phyloP scores from a whole-genome alignment of 2,329 filamentous ascomycete species.

The Nemania sp. region DNA sequence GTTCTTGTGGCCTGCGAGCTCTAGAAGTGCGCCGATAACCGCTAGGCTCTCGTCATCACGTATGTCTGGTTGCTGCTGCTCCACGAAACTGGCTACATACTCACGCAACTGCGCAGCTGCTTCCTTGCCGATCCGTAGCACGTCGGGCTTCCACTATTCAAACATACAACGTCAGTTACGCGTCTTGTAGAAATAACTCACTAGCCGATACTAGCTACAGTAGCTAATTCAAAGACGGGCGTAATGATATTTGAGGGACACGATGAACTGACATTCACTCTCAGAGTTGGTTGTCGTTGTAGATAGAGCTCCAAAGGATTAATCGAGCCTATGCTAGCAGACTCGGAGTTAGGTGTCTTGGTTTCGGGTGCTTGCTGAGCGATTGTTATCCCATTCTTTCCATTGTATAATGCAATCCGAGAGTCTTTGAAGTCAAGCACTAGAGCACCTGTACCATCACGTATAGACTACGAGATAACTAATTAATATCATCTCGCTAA shows the following conservation, averaged over 20 bases:
- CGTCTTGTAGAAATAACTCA: too few species aligned
- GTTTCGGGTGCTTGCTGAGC: too few species aligned
- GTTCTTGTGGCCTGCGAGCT: slow-evolving; percentile 25
- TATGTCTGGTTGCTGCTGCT: background rate
- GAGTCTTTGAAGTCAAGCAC: background rate
- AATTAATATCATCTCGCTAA: too few species aligned
- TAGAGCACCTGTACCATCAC: background rate
- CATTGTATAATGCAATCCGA: background rate
- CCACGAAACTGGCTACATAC: background rate
- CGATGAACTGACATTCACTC: too few species aligned
- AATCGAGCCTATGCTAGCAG: background rate
- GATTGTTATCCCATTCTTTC: background rate
- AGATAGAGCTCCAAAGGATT: background rate
- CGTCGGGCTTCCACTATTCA: slow-evolving; percentile 21
- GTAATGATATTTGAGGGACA: too few species aligned
- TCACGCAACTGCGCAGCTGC: background rate
- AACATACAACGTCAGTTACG: too few species aligned
- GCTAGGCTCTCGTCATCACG: background rate
- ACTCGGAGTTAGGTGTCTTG: background rate
- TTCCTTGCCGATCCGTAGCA: background rate
- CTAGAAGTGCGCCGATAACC: slow-evolving; percentile 3
- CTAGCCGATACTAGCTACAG: too few species aligned
- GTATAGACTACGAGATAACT: too few species aligned
- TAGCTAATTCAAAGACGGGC: too few species aligned
- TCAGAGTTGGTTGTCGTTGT: background rate